Base-by-base conservation (phyloP, 225 moss, liverwort and hornwort genomes). In the Pseudoscleropodium purum region DNA sequence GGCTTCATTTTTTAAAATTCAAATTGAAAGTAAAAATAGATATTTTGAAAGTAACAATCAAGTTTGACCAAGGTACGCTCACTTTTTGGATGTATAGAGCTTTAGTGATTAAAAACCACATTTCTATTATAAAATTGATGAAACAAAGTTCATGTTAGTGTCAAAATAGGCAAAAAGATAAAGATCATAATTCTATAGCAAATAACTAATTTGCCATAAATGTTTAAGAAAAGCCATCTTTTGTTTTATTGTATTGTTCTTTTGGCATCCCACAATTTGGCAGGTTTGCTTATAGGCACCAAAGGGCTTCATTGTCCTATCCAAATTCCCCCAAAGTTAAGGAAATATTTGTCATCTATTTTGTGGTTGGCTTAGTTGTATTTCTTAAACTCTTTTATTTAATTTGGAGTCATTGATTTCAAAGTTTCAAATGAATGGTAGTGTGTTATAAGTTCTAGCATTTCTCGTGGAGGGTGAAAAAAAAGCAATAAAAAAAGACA, bases 31-130 rank as follows among this genome's bases (percentile, higher is more conserved):
- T 1, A 23, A 69, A 69, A 11, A 21, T 20, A n/a, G 11, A n/a
- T 23, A n/a, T 6, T 69, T 23, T 37, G 0, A 6, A 69, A 69
- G n/a, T 69, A 7, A 69, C 13, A 69, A 23, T 45, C 45, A 45
- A 69, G 7, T 23, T n/a, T n/a, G 69, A 69, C 24, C 4, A n/a
- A n/a, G 2, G 6, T 3, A 23, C 12, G 13, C 6, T n/a, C 13
- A 4, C 7, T 23, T 6, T 69, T n/a, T 7, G 7, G 4, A 69
- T n/a, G 7, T 2, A n/a, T 0, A 4, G 1, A 20, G 23, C 23
- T 68, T 23, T 15, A n/a, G 7, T 23, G 4, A n/a, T 37, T 23
- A 68, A n/a, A n/a, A n/a, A 20, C 4, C 2, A n/a, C 5, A 7
- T n/a, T n/a, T 69, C n/a, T 13, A 69, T 7, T n/a, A n/a, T n/a